Conservation (phyloP, 2,329 filamentous ascomycete species). For the Huntiella moniliformis region DNA sequence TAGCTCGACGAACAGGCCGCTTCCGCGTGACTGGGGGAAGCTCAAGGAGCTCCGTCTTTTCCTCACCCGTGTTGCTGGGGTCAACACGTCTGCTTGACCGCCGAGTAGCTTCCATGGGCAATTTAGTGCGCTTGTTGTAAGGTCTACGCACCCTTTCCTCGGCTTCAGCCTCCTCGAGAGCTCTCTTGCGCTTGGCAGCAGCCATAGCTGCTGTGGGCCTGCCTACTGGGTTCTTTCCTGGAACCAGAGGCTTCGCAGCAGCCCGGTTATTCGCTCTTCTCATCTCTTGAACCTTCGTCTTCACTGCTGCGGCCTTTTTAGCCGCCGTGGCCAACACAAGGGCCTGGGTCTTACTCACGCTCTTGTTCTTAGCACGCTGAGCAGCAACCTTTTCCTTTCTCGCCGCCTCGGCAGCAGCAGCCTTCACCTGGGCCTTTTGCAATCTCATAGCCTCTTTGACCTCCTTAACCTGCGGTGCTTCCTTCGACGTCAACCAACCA, state of each 20-base stretch:
- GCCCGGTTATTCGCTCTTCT: slow-evolving; percentile 1
- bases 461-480: slow-evolving; percentile 30
- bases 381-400: slow-evolving; percentile 16
- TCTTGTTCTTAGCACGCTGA: neutral
- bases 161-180: neutral
- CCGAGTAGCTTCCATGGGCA: neutral
- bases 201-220: neutral
- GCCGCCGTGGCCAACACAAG: slow-evolving; percentile 2
- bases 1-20: neutral
- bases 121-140: neutral
- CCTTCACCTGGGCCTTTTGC: slow-evolving; percentile 25
- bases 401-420: slow-evolving; percentile 27
- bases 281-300: neutral
- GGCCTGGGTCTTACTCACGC: slow-evolving; percentile 18
- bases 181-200: slow-evolving; percentile 2
- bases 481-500: slow-evolving; percentile 43
- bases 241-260: slow-evolving; percentile 1
- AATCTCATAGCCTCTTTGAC: slow-evolving; percentile 18
- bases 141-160: neutral
- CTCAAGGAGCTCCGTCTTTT: neutral
- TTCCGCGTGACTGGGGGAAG: neutral
- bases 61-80: neutral
- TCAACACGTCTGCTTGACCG: neutral
- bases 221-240: neutral
- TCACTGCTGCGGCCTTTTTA: slow-evolving; percentile 6